Conservation (phyloP, 257 asterid species). For the Solanum microdontum region DNA sequence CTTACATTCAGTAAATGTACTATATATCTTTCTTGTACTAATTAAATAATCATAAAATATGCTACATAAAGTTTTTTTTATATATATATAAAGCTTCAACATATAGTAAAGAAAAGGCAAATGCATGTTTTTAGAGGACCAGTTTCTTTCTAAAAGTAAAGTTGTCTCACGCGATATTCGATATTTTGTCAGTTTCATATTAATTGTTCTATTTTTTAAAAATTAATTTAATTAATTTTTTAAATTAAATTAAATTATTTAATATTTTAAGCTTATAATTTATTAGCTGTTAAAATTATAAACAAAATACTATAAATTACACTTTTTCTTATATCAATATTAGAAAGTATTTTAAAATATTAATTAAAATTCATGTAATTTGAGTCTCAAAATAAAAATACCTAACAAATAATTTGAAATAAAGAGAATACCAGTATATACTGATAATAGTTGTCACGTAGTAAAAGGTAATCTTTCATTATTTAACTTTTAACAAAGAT, state of each 20-base stretch:
- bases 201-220: fast-evolving
- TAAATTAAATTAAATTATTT: too few species aligned
- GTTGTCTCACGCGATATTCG: too few species aligned
- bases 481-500: not conserved
- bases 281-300: too few species aligned
- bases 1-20: not conserved
- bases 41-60: not conserved
- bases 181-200: too few species aligned
- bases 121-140: not conserved
- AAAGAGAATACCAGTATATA: not conserved
- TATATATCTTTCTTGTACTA: not conserved
- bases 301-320: too few species aligned
- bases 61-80: not conserved
- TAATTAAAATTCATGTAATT: not conserved
- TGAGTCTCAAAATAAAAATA: too few species aligned
- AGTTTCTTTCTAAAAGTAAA: not conserved
- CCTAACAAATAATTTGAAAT: too few species aligned
- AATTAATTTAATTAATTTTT: too few species aligned
- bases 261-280: too few species aligned
- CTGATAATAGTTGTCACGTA: not conserved
- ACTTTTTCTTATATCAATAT: not conserved
- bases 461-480: not conserved
- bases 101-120: not conserved
- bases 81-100: not conserved
- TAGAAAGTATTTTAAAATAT: not conserved